These are phyloP conservation scores for Coelastrella sp. DNA, from an alignment of 139 green algal genomes.

Conservation along the genomic window DNA sequence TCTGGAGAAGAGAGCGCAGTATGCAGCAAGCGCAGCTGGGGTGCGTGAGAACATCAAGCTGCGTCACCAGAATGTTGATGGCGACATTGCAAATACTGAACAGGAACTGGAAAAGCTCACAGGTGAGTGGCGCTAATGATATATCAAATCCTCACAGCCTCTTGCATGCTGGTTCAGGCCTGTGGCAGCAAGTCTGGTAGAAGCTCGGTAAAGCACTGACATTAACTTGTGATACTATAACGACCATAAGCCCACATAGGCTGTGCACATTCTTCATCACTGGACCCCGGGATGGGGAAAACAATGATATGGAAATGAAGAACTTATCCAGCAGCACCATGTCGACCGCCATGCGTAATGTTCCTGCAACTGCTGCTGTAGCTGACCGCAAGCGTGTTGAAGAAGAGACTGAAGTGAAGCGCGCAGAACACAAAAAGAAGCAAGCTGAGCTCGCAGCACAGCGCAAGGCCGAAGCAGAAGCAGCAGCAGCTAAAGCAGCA, in stretches of 20 bases:
- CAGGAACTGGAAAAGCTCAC: conserved; percentile 43
- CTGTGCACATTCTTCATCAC: no score
- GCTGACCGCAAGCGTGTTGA: conserved; percentile 39
- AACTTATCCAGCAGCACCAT: no score
- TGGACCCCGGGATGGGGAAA: no score
- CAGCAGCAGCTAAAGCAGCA: conserved; percentile 32
- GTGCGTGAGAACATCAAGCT: conserved; percentile 47
- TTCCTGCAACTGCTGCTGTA: neutral
- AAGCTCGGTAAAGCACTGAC: no score
- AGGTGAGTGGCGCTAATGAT: conserved; percentile 29
- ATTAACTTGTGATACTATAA: no score
- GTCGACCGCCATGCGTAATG: no score
- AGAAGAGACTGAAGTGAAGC: conserved; percentile 33
- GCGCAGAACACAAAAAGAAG: conserved; percentile 1
- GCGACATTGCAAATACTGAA: conserved; percentile 51
- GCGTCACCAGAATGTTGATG: conserved; percentile 41
- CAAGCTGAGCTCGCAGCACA: conserved; percentile 23
- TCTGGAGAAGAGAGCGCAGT: conserved; percentile 59
- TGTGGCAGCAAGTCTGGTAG: no score
- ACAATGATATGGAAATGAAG: no score
- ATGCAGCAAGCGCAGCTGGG: conserved; percentile 40
- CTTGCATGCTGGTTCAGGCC: no score
- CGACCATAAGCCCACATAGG: no score
- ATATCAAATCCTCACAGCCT: no score
- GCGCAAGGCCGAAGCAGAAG: conserved; percentile 26